These are phyloP conservation scores for Pseudozyma sp. DNA, from an alignment of 1,284 basidiomycete species.

Conservation along the genomic window DNA sequence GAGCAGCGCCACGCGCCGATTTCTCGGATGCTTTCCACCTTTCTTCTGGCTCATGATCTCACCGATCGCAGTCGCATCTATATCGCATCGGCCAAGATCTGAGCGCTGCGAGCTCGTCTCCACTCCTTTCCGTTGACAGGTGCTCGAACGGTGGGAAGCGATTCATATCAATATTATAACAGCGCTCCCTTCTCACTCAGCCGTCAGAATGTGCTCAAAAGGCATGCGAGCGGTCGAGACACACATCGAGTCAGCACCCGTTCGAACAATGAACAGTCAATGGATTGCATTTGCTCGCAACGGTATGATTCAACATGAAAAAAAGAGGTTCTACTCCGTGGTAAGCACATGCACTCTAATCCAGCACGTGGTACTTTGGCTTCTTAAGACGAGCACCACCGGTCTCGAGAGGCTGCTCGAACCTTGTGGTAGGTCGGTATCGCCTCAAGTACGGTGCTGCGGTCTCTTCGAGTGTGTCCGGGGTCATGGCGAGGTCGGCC, in stretches of 20 bases:
- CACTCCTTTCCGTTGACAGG: too few species aligned
- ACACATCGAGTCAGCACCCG: not conserved
- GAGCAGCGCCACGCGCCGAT: too few species aligned
- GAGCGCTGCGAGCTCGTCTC: too few species aligned
- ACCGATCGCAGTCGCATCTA: too few species aligned
- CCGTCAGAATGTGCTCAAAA: too few species aligned
- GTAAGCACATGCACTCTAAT: conserved; percentile 11
- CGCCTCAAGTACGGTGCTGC: conserved; percentile 91
- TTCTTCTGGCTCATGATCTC: too few species aligned
- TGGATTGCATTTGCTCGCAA: conserved; percentile 9
- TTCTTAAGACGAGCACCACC: conserved; percentile 56
- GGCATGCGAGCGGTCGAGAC: not conserved
- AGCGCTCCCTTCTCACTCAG: too few species aligned
- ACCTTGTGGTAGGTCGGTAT: conserved; percentile 78
- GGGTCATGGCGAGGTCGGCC: conserved; percentile 74
- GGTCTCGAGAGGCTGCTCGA: conserved; percentile 70
- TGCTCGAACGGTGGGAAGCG: too few species aligned
- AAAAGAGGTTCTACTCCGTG: too few species aligned
- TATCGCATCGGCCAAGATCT: too few species aligned
- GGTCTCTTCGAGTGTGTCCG: conserved; percentile 87
- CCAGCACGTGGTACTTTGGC: conserved; percentile 52
- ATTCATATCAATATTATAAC: too few species aligned
- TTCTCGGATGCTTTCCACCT: too few species aligned
- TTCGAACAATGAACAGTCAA: conserved; percentile 2
- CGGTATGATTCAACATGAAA: not conserved